These are phyloP conservation scores for Cunninghamia lanceolata DNA, from an alignment of 75 land plant species.

Conservation along the genomic window DNA sequence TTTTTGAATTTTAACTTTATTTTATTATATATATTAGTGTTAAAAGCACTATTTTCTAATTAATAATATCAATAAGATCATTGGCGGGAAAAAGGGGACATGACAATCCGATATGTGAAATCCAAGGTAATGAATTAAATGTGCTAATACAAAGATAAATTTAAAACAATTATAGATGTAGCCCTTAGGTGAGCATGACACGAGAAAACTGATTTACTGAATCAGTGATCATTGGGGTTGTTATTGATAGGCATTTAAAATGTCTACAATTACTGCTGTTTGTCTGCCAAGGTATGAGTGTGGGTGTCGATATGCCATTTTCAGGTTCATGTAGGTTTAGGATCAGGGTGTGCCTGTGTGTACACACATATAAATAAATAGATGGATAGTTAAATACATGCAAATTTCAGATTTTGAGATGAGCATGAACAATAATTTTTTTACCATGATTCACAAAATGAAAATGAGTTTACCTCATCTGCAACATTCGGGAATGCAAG, in stretches of 20 bases:
- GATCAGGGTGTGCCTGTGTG: neutral
- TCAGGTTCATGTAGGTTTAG: neutral
- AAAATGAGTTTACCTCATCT: neutral
- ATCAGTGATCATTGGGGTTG: no score
- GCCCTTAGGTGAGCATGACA: neutral
- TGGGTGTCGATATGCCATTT: neutral
- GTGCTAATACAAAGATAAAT: neutral
- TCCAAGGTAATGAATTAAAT: no score
- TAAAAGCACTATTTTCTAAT: no score
- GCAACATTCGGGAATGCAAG: neutral
- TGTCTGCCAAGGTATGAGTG: neutral
- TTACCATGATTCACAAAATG: neutral
- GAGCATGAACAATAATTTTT: neutral
- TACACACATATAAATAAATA: neutral
- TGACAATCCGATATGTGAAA: no score
- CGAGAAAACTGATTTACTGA: no score
- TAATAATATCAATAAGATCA: no score
- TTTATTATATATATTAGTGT: no score
- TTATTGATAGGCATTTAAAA: no score
- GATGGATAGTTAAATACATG: neutral
- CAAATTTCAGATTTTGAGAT: neutral
- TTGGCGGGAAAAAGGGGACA: no score
- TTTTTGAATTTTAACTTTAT: no score
- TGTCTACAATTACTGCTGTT: neutral
- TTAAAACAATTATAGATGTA: neutral